Evolutionary conservation across 2,329 filamentous ascomycete genomes (phyloP), one percentile per base, ranked within the genome.

Genomic region (Rhinocladiella mackenziei): DNA sequence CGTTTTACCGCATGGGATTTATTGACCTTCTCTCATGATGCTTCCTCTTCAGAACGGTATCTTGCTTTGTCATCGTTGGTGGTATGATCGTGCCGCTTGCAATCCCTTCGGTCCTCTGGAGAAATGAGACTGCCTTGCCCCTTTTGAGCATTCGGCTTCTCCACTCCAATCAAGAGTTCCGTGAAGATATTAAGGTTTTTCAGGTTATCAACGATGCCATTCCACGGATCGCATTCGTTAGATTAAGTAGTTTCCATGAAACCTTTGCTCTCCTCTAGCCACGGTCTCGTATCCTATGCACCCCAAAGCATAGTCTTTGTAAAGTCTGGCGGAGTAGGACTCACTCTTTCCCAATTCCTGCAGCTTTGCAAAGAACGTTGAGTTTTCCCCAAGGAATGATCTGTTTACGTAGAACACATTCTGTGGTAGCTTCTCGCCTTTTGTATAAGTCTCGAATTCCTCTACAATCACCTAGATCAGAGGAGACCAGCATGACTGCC

Each of bases 341-440:
- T 34, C 14, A 18, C 29, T 10, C 9, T 31, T n/a, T n/a, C 29
- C 11, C 44, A 40, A 20, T n/a, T 13, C 11, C 17, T 14, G 20
- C 19, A 41, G 14, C 26, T 14, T 45, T 36, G 32, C 38, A 23
- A 45, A 49, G 41, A 38, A 42, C 6, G 15, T 29, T 2, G 46
- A 45, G 14, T 45, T 40, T 22, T 45, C 35, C n/a, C 37, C 10
- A 5, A 49, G 29, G 13, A 49, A 39, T 5, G 36, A 37, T 13
- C 26, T 37, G 46, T 37, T 38, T 20, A 49, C 33, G 13, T 49
- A 41, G 41, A 49, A 49, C 26, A 49, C 46, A 20, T 45, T 49
- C 19, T 31, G 13, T n/a, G 33, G 37, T 5, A 28, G 14, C 11
- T 31, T 33, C 15, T 25, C 8, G 5, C 31, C 32, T 11, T 35